Conservation (phyloP, 2,329 filamentous ascomycete genomes). For the Penicillium sp. region DNA sequence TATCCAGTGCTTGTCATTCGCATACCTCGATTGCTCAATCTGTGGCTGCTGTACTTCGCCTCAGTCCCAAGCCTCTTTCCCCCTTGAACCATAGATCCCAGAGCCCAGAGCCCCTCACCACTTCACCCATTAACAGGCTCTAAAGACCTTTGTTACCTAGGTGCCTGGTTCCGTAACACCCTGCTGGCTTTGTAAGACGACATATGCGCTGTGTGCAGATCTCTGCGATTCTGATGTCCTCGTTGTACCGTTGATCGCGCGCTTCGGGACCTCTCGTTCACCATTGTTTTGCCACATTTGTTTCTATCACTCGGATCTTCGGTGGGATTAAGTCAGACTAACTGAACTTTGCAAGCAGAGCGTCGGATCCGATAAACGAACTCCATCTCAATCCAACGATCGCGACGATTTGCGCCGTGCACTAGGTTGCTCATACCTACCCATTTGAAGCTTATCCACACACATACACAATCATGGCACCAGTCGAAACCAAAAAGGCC, state of each 20-base stretch:
- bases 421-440: conserved; percentile 5
- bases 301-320: not conserved
- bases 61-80: not conserved
- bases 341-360: conserved; percentile 5
- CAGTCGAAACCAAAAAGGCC: conserved; percentile 29
- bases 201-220: not conserved
- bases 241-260: conserved; percentile 4
- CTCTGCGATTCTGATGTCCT: conserved; percentile 1
- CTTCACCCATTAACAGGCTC: not conserved
- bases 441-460: not conserved
- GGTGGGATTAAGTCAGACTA: not conserved
- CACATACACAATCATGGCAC: conserved; percentile 26
- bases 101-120: not conserved
- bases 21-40: not conserved
- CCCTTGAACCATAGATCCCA: not conserved
- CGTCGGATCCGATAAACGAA: conserved; percentile 8
- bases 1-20: conserved; percentile 11
- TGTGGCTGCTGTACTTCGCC: conserved; percentile 2
- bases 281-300: not conserved
- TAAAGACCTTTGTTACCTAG: not conserved
- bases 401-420: conserved; percentile 5
- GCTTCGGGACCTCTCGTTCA: not conserved
- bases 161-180: conserved; percentile 9
- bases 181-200: conserved; percentile 11
- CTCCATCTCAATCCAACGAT: not conserved